Evolutionary conservation across 805 yeast species (phyloP).

Genomic region (Saturnispora sanitii): DNA sequence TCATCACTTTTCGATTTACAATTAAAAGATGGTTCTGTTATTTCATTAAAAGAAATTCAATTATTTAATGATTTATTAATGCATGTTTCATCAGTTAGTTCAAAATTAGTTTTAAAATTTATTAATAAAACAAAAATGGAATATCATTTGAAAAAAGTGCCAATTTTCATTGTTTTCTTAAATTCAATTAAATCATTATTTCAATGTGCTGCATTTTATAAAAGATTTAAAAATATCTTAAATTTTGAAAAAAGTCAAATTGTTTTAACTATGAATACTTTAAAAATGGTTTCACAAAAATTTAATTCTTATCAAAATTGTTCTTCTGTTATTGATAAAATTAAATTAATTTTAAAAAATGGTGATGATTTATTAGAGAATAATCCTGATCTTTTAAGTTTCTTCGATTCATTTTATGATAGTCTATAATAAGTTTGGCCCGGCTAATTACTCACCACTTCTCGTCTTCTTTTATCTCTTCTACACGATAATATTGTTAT

Average conservation of each 20-base stretch:
- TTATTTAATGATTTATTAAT: conserved; percentile 17
- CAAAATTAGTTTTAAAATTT: conserved; percentile 14
- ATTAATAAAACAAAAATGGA: conserved; percentile 15
- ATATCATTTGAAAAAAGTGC: conserved; percentile 13
- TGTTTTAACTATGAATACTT: conserved; percentile 8
- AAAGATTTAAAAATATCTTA: conserved; percentile 14
- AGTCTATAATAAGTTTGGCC: conserved; percentile 1
- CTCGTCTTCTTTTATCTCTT: not conserved
- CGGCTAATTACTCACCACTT: not conserved
- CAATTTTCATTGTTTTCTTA: conserved; percentile 19
- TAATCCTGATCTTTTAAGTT: conserved; percentile 17
- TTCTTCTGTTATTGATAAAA: conserved; percentile 13
- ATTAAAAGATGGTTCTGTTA: conserved; percentile 11
- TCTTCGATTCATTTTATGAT: conserved; percentile 17
- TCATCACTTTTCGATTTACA: conserved; percentile 17
- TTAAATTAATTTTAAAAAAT: conserved; percentile 12
- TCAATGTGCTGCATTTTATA: conserved; percentile 19
- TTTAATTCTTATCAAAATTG: conserved; percentile 6
- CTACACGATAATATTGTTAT: not conserved
- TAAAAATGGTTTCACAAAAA: conserved; percentile 5
- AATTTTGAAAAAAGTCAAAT: conserved; percentile 9
- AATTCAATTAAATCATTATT: conserved; percentile 23
- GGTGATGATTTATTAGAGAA: conserved; percentile 16
- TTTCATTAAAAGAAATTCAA: conserved; percentile 15
- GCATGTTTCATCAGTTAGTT: conserved; percentile 17